These are phyloP conservation scores for Arabidopsis suecica DNA, from an alignment of 345 rosid genomes.

Conservation along the genomic window DNA sequence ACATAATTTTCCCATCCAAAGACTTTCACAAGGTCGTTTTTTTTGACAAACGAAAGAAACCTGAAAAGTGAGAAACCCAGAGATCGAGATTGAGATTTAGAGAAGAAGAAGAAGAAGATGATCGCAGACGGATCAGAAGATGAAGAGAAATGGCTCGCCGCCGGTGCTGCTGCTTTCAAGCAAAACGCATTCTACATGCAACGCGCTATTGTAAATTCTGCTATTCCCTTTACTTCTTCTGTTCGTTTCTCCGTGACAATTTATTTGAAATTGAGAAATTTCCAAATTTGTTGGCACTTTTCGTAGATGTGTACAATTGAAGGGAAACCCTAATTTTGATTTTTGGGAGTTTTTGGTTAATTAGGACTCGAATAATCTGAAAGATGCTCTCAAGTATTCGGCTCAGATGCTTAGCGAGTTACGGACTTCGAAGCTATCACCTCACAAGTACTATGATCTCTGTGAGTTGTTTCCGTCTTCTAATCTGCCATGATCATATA, in stretches of 20 bases:
- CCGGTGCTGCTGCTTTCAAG: slow-evolving; percentile 91
- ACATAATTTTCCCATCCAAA: slow-evolving; percentile 30
- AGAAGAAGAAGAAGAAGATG: slow-evolving; percentile 55
- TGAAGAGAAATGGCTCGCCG: slow-evolving; percentile 98
- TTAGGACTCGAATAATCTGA: slow-evolving; percentile 93
- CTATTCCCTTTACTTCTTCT: background rate
- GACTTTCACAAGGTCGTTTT: slow-evolving; percentile 35
- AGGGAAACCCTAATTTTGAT: slow-evolving; percentile 46
- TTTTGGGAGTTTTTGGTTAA: background rate
- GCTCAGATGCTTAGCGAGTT: slow-evolving; percentile 99
- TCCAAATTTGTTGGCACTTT: slow-evolving; percentile 4
- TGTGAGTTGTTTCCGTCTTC: slow-evolving; percentile 61
- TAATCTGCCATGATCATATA: slow-evolving; percentile 19
- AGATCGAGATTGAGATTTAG: slow-evolving; percentile 48
- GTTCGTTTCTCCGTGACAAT: slow-evolving; percentile 33
- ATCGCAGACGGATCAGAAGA: slow-evolving; percentile 88
- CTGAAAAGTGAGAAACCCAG: slow-evolving; percentile 43
- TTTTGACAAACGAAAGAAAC: slow-evolving; percentile 35
- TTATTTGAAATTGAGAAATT: background rate
- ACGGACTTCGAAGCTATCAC: slow-evolving; percentile 96
- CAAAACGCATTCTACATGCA: slow-evolving; percentile 99
- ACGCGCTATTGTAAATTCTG: slow-evolving; percentile 82
- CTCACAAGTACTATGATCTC: slow-evolving; percentile 91
- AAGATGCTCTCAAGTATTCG: slow-evolving; percentile 96
- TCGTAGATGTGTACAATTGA: background rate